Evolutionary conservation across 2,329 filamentous ascomycete species (phyloP).

Genomic region (Hawksworthiomyces lignivorus): DNA sequence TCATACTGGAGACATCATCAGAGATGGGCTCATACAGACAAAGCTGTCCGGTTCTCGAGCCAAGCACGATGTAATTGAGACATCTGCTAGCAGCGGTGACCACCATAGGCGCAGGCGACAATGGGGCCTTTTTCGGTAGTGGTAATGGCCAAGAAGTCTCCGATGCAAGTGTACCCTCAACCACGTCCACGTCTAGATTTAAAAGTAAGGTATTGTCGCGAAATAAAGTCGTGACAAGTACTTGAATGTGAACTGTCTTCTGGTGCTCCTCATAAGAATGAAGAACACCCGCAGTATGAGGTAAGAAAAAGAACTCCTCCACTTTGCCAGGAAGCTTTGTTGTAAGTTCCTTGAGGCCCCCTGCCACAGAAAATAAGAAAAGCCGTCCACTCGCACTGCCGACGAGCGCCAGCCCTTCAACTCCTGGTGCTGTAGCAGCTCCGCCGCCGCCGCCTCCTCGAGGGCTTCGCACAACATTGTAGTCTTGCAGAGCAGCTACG

Average conservation of each 20-base stretch:
- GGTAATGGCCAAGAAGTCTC: not conserved
- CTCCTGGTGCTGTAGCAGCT: conserved; percentile 12
- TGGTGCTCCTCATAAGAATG: too few species aligned
- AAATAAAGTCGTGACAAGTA: conserved; percentile 41
- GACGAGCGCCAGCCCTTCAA: conserved; percentile 33
- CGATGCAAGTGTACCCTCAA: not conserved
- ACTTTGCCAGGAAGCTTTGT: conserved; percentile 39
- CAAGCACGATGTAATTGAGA: conserved; percentile 37
- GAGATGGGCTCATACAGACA: conserved; percentile 24
- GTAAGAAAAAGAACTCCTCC: conserved; percentile 40
- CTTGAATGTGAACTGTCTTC: not conserved
- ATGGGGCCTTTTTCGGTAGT: conserved; percentile 3
- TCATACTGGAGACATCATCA: conserved; percentile 17
- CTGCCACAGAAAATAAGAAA: conserved; percentile 33
- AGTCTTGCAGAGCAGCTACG: conserved; percentile 33
- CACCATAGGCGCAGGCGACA: conserved; percentile 3
- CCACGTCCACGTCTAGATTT: conserved; percentile 1
- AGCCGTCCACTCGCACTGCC: conserved; percentile 42
- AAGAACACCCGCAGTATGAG: conserved; percentile 3
- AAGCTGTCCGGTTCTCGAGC: conserved; percentile 46
- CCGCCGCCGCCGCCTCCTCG: conserved; percentile 8
- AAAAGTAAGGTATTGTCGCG: conserved; percentile 28
- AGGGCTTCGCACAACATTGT: conserved; percentile 37
- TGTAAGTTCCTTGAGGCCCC: conserved; percentile 17
- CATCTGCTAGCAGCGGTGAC: conserved; percentile 12